Percentiles rank a stretch among this genome's conserved stretches.
Evolutionary conservation across 495 filamentous ascomycete species (phyloP).

Genomic region (Parmelia sp.): DNA sequence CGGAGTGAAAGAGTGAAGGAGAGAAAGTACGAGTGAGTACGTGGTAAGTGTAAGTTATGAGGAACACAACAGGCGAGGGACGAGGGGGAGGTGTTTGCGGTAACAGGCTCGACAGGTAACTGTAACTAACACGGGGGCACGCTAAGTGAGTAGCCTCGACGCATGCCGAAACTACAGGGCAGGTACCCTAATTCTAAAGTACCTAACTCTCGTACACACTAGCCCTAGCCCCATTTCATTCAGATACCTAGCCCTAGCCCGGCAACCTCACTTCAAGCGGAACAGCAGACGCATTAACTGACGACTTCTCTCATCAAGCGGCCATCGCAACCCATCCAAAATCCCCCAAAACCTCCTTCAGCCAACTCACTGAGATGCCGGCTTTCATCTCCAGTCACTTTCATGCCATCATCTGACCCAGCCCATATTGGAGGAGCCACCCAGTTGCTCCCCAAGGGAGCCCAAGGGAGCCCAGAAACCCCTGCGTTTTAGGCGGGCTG

Average conservation of each 20-base stretch:
- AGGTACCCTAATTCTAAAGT: no score
- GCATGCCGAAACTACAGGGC: no score
- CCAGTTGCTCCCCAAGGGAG: constrained; percentile 10
- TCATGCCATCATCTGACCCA: constrained; percentile 18
- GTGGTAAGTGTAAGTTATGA: no score
- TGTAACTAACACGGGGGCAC: no score
- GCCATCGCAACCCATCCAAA: constrained; percentile 30
- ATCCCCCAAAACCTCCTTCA: constrained; percentile 1
- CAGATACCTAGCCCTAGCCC: background rate
- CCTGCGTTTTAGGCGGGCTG: constrained; percentile 14
- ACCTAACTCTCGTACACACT: no score
- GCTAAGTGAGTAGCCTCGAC: no score
- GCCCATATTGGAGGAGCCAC: background rate
- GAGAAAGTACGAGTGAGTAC: no score
- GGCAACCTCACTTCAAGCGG: constrained; percentile 2
- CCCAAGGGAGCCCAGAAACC: constrained; percentile 15
- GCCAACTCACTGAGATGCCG: constrained; percentile 10
- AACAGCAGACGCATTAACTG: constrained; percentile 8
- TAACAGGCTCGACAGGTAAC: no score
- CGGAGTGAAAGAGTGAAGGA: no score
- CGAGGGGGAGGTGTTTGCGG: no score
- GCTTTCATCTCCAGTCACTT: constrained; percentile 16
- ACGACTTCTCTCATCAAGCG: constrained; percentile 24
- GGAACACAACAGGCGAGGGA: no score
- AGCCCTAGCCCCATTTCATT: no score